Evolutionary conservation across 352 stramenopile species (phyloP).

Genomic region (Achlya hypogyna): DNA sequence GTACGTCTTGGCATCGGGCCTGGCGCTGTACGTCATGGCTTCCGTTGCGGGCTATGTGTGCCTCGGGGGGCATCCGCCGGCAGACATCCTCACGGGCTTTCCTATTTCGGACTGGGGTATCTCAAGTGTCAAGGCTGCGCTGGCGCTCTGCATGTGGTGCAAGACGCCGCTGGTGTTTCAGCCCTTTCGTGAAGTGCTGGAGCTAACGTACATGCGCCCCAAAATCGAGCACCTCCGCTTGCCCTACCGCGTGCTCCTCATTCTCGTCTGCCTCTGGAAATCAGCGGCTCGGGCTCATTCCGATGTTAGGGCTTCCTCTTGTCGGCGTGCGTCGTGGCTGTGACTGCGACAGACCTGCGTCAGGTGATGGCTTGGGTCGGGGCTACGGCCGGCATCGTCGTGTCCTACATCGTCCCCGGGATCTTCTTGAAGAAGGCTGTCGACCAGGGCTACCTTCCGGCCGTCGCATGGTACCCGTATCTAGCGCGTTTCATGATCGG

Average conservation of each 20-base stretch:
- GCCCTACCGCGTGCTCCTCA: conserved; percentile 43
- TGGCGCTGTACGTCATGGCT: conserved; percentile 54
- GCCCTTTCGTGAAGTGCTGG: conserved; percentile 47
- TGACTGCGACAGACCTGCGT: conserved; percentile 49
- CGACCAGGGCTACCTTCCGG: neutral
- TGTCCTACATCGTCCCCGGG: conserved; percentile 58
- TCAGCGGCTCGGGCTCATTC: neutral
- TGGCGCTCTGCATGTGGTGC: conserved; percentile 63
- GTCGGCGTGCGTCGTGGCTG: conserved; percentile 43
- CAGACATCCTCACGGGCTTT: conserved; percentile 75
- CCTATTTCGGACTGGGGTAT: conserved; percentile 52
- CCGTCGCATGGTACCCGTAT: neutral
- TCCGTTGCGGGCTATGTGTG: conserved; percentile 60
- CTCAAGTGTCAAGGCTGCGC: conserved; percentile 53
- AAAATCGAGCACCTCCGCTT: conserved; percentile 30
- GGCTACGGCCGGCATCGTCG: conserved; percentile 53
- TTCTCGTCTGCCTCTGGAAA: conserved; percentile 27
- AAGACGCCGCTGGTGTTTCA: conserved; percentile 82
- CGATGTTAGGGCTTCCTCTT: conserved; percentile 31
- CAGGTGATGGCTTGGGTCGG: conserved; percentile 69
- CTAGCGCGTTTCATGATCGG: neutral
- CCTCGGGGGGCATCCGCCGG: conserved; percentile 66
- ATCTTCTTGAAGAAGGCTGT: conserved; percentile 55
- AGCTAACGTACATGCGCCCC: neutral
- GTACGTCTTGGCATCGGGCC: conserved; percentile 39